Evolutionary conservation across 2,329 filamentous ascomycete species (phyloP), one percentile per base, ranked within the genome.

Genomic region (Trichophyton verrucosum): DNA sequence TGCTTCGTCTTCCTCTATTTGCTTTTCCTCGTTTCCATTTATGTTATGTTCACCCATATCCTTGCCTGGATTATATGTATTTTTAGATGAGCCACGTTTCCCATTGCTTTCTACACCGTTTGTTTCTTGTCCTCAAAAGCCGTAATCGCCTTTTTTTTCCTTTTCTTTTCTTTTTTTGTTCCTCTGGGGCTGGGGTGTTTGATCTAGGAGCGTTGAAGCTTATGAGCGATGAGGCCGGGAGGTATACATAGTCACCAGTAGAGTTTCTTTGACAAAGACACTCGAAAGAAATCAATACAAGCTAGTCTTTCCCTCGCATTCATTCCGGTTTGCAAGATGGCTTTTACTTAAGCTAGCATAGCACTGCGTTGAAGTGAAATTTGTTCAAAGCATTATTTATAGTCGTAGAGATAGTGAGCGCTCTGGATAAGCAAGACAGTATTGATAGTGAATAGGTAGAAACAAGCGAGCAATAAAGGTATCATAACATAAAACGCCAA

Each of bases 71-170:
- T 55, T 36, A 33, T 27, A 55, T 55, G 51, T 55, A 55, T 30
- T 55, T 55, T n/a, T 55, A 55, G 51, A 55, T 27, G 51, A 33
- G 51, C 30, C 51, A 55, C 51, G 51, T 27, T 55, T 55, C 33
- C 51, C 33, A 38, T 55, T 20, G 33, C 30, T 17, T 55, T 36
- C 3, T 55, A 33, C 30, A 9, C 33, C 7, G n/a, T 17, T 33
- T 36, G 3, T 55, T 55, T 33, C 33, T 20, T 24, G 11, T 17
- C 20, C 46, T 24, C 24, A 55, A 53, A 55, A 55, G 51, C 30
- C 51, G 51, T 55, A 55, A 33, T 30, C 30, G n/a, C 17, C 33
- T 36, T 30, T 51, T 1, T 53, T 9, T 20, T 30, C 3, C 22
- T 30, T 30, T 27, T 6, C 3, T 27, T 27, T 27, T 27, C 20